These are phyloP conservation scores for Ilex aquifolium DNA, from an alignment of 257 asterid species.

Conservation along the genomic window DNA sequence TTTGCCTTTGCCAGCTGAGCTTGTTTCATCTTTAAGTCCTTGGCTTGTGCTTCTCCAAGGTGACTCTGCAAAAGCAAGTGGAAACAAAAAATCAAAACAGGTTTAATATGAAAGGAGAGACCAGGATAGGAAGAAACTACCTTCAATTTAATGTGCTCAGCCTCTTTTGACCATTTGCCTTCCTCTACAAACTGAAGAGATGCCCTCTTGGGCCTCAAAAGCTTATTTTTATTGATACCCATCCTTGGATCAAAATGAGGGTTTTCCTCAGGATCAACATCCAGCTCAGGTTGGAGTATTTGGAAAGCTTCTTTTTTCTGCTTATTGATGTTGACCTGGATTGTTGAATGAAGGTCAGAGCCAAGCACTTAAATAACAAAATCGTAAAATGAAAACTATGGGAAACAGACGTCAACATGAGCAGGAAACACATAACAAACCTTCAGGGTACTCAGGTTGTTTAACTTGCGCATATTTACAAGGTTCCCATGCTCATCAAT, in stretches of 20 bases:
- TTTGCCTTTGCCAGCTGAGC: constrained; percentile 88
- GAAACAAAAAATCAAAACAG: not conserved
- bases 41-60: constrained; percentile 94
- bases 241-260: constrained; percentile 83
- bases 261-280: constrained; percentile 79
- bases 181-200: constrained; percentile 92
- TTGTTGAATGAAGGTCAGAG: constrained; percentile 1
- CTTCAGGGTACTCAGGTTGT: constrained; percentile 86
- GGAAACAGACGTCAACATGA: not conserved
- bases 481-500: constrained; percentile 90
- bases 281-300: constrained; percentile 92
- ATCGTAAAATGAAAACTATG: not conserved
- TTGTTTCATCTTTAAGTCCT: constrained; percentile 87
- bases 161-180: constrained; percentile 97
- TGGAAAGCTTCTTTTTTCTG: constrained; percentile 94
- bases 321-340: constrained; percentile 91
- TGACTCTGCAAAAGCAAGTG: constrained; percentile 48
- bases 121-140: constrained; percentile 20
- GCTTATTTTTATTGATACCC: constrained; percentile 82
- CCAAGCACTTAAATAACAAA: not conserved
- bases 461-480: constrained; percentile 69
- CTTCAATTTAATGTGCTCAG: constrained; percentile 75
- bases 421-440: constrained; percentile 22
- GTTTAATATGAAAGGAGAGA: not conserved
- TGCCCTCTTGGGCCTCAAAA: constrained; percentile 85